These are phyloP conservation scores for Mrakiaceae sp. DNA, from an alignment of 1,284 basidiomycete genomes.

Conservation along the genomic window DNA sequence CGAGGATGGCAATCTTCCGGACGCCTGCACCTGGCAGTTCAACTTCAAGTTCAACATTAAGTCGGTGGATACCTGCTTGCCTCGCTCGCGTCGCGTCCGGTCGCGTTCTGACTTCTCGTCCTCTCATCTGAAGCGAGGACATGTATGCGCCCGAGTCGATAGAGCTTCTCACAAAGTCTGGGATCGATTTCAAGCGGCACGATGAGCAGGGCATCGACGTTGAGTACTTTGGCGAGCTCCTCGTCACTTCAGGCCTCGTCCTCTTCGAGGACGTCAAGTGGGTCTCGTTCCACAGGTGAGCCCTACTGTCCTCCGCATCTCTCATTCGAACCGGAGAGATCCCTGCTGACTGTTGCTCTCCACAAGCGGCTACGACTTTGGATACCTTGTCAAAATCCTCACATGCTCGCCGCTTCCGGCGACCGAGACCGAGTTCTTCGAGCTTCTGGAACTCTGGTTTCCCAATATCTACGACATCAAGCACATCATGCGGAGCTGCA, in stretches of 20 bases:
- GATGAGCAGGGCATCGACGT: conserved; percentile 85
- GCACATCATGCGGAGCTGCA: conserved; percentile 81
- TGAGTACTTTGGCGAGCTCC: conserved; percentile 90
- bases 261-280: conserved; percentile 82
- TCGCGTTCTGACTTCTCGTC: not conserved
- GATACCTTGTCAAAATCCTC: conserved; percentile 92
- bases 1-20: conserved; percentile 82
- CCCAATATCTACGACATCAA: conserved; percentile 97
- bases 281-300: conserved; percentile 96
- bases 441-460: conserved; percentile 83
- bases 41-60: conserved; percentile 89
- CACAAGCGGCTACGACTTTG: conserved; percentile 92
- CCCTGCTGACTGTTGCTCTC: conserved; percentile 8
- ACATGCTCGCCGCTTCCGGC: conserved; percentile 79
- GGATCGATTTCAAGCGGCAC: conserved; percentile 89
- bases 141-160: conserved; percentile 98
- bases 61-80: conserved; percentile 42
- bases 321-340: not conserved
- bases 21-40: conserved; percentile 96
- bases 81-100: not conserved
- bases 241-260: conserved; percentile 92
- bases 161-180: conserved; percentile 85
- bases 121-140: conserved; percentile 55
- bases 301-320: not conserved
- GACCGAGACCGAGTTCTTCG: conserved; percentile 83